Base-by-base conservation (phyloP, 495 filamentous ascomycete genomes). In the Penicillium egyptiacum region DNA sequence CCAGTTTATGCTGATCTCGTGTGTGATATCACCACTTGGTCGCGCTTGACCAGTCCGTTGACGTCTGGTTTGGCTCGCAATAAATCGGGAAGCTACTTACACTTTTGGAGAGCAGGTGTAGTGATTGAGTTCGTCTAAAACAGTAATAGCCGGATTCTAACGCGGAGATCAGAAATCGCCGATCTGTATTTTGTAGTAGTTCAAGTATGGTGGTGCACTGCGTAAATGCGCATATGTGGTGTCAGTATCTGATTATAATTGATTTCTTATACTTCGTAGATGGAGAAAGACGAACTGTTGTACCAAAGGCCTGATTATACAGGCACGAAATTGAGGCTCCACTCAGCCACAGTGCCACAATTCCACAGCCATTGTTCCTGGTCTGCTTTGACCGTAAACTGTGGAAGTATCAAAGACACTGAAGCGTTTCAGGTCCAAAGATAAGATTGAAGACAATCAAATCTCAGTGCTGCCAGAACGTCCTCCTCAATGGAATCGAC, bases 281-380 rank as follows among this genome's bases (percentile, higher is more conserved):
- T 35, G 14, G 33, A 35, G 14, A 16, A 35, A 35, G 33, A 16
- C 33, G 11, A 35, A 35, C 14, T 35, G 14, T 35, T 14, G 31
- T 35, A 14, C 5, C 17, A 20, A 3, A 5, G 1, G 31, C 53
- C 53, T 35, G 43, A 39, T 19, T 26, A 12, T 16, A 16, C 22
- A 47, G 43, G 53, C 42, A 39, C 5, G 6, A 25, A 35, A 43
- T 2, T 33, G 25, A 31, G 35, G 35, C 35, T 39, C 16, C 16
- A 39, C 35, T 9, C 33, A 37, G 50, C 50, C 37, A 43, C 50
- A 52, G 6, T 22, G 50, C 50, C 50, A 52, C 50, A 42, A 7
- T 22, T 35, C 50, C 50, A 43, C 39, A 53, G 37, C 31, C 28
- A 50, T 19, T 1, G 39, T 53, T 19, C 26, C 50, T 42, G 50